Evolutionary conservation across 345 rosid genomes (phyloP).

Genomic region (Bruguiera parviflora): DNA sequence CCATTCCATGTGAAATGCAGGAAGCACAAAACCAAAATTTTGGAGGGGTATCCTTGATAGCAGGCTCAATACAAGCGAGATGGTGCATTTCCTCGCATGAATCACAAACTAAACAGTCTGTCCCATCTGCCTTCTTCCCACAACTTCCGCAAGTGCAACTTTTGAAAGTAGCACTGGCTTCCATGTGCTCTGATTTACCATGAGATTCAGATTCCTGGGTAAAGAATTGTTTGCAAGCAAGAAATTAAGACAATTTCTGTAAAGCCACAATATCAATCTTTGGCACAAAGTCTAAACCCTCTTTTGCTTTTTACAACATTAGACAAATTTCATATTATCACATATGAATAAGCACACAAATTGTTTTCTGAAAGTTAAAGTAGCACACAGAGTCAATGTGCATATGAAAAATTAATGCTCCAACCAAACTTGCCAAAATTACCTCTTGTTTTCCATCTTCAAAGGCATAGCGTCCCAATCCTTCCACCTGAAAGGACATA

Average conservation of each 20-base stretch:
- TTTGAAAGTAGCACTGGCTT: slow-evolving; percentile 29
- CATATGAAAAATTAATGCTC: too few species aligned
- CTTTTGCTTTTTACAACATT: too few species aligned
- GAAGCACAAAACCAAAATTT: slow-evolving; percentile 70
- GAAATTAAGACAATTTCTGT: slow-evolving; percentile 7
- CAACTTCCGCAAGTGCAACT: slow-evolving; percentile 56
- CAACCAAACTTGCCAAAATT: neutral
- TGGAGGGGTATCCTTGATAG: slow-evolving; percentile 55
- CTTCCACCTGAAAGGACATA: slow-evolving; percentile 24
- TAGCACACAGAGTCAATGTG: too few species aligned
- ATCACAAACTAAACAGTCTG: slow-evolving; percentile 72
- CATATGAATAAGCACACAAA: too few species aligned
- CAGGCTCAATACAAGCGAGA: slow-evolving; percentile 73
- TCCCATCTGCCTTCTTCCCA: slow-evolving; percentile 60
- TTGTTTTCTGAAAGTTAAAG: too few species aligned
- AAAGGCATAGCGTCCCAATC: slow-evolving; percentile 13
- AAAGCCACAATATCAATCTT: slow-evolving; percentile 1
- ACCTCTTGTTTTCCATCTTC: slow-evolving; percentile 39
- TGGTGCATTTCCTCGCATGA: slow-evolving; percentile 86
- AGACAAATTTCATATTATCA: too few species aligned
- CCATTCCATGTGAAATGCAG: slow-evolving; percentile 58
- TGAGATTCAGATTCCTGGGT: slow-evolving; percentile 33
- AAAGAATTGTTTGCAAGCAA: slow-evolving; percentile 33
- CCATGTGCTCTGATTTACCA: slow-evolving; percentile 45
- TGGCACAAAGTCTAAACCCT: neutral